phyloP scores from a whole-genome alignment of 2,329 filamentous ascomycete genomes.

The Colletotrichum higginsianum region DNA sequence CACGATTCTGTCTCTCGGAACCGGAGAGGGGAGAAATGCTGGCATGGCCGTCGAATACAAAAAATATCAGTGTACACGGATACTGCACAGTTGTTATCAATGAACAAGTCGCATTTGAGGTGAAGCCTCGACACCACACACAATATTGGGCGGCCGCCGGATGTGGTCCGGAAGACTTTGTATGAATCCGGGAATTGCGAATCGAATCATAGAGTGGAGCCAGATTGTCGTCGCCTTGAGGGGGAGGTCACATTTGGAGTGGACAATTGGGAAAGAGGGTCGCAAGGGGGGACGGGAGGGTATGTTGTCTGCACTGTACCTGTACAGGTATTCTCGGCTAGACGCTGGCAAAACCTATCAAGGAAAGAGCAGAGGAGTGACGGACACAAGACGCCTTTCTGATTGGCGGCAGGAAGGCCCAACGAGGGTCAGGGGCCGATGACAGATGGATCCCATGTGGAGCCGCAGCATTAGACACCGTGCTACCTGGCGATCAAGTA shows the following conservation, averaged over 20 bases:
- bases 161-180: conserved; percentile 25
- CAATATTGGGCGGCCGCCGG: conserved; percentile 19
- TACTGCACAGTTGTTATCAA: neutral
- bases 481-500: too few relatives aligned
- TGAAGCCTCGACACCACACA: neutral
- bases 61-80: too few relatives aligned
- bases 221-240: conserved; percentile 11
- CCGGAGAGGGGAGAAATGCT: neutral
- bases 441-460: conserved; percentile 6
- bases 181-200: neutral
- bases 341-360: neutral
- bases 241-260: conserved; percentile 17
- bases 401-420: conserved; percentile 17
- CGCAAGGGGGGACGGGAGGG: conserved; percentile 12
- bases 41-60: neutral
- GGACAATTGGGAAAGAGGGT: conserved; percentile 1
- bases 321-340: neutral
- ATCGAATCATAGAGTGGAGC: conserved; percentile 39
- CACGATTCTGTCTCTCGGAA: too few relatives aligned
- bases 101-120: neutral
- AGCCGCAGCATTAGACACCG: conserved; percentile 10
- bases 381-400: neutral
- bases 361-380: conserved; percentile 3
- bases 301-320: conserved; percentile 26
- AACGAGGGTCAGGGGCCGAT: conserved; percentile 7